Base-by-base conservation (phyloP, 192 early-diverging fungal species). In the Rhizophagus prolifer region DNA sequence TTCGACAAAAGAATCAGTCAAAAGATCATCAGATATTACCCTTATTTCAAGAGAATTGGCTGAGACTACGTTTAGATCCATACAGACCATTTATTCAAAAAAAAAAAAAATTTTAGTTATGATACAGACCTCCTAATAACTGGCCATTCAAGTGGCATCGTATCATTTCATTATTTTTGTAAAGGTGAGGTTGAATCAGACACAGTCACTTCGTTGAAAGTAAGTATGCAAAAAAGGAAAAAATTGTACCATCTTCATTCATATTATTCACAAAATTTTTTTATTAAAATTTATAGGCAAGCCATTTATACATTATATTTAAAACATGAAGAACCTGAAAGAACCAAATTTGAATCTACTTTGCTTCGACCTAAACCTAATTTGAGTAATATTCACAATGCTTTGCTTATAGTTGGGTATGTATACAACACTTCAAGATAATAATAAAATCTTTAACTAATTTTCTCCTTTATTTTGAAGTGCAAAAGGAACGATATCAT, bases 341-440 rank as follows among this genome's bases (percentile, higher is more conserved):
- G 34, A 66, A 44, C 71, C 3, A 41, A 41, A 54, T 67, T n/a
- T 21, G 36, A 38, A 38, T 9, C 38, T 23, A 19, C 19, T 25
- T 30, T 58, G 9, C 19, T 72, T 30, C 46, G 68, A 26, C 36
- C 26, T 12, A 72, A 16, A 44, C 28, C 23, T 26, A 66, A 30
- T 50, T 16, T 66, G 10, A 21, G 8, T 16, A 67, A 47, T 19
- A 21, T 30, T 76, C 23, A 66, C 41, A 76, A 76, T 54, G 25
- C 62, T 50, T 14, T 76, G 30, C 58, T 76, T 66, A 7, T 76
- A 26, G 44, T 76, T 44, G 74, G 74, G 74, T 76, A 54, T 14
- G 62, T 76, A 44, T 44, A 44, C 41, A 44, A 44, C 41, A 12
- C 1, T 44, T 44, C 41, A 44, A 44, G 3, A 13, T 12, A 12